These are phyloP conservation scores for Arthrocladium fulminans DNA, from an alignment of 2,329 filamentous ascomycete genomes.

Conservation along the genomic window DNA sequence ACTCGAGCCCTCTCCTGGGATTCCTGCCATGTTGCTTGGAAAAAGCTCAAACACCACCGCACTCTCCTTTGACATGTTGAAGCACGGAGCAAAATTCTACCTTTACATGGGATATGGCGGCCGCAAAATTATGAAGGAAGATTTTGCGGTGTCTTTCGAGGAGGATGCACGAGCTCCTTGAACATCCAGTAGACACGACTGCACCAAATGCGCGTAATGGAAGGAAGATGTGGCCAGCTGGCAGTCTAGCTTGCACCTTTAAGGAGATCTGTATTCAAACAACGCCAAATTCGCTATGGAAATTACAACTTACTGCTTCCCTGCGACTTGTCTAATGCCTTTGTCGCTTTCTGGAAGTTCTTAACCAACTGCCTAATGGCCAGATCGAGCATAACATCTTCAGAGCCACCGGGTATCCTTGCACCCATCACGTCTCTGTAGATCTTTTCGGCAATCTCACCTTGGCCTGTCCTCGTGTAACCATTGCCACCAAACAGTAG, in stretches of 20 bases:
- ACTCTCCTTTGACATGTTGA: too few relatives aligned
- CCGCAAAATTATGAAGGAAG: too few relatives aligned
- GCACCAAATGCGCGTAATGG: too few relatives aligned
- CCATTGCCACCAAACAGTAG: slow-evolving; percentile 68
- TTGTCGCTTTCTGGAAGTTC: slow-evolving; percentile 40
- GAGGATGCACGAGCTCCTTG: too few relatives aligned
- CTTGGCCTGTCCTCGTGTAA: slow-evolving; percentile 59
- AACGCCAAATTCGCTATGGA: background rate
- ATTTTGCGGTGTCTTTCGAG: too few relatives aligned
- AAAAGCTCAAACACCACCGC: too few relatives aligned
- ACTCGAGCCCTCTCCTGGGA: too few relatives aligned
- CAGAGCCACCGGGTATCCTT: slow-evolving; percentile 57
- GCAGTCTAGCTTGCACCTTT: too few relatives aligned
- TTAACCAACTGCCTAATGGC: slow-evolving; percentile 62
- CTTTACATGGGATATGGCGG: too few relatives aligned
- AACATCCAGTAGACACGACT: too few relatives aligned
- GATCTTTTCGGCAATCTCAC: slow-evolving; percentile 60
- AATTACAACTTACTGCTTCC: slow-evolving; percentile 20
- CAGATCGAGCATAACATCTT: slow-evolving; percentile 64
- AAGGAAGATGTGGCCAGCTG: background rate
- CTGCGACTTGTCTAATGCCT: slow-evolving; percentile 14
- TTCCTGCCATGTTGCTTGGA: too few relatives aligned
- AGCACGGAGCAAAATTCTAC: too few relatives aligned
- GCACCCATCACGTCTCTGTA: slow-evolving; percentile 53
- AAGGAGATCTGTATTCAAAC: background rate